Evolutionary conservation across 192 early-diverging fungal genomes (phyloP), one percentile per base, ranked within the genome.

Genomic region (Backusella morwellensis): DNA sequence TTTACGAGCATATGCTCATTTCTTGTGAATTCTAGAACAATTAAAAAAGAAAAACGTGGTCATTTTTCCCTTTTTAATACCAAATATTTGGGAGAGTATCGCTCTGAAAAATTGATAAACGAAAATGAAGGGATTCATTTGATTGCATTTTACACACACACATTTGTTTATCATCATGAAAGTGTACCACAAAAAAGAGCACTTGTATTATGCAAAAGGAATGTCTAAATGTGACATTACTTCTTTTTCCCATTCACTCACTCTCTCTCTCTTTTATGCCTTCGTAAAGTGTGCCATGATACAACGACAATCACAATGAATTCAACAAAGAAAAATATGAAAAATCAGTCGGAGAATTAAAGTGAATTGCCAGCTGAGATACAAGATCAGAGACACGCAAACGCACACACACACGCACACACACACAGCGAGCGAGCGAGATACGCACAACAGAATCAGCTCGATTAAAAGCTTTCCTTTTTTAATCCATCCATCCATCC

Each of bases 401-500:
- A 63, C 21, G 5, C 54, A 56, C 54, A n/a, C 54, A 26, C 52
- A n/a, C 19, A 54, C 50, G 6, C 42, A 44, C 54, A 32, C n/a
- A 56, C 38, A 3, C 38, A 40, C 38, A 12, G 38, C 38, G 38
- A 40, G 38, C 32, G 32, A 32, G 32, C 32, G 32, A 32, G 32
- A 32, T 1, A 63, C 26, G 29, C 12, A 63, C 56, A 23, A 29
- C 19, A 23, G 21, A 9, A 56, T n/a, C 21, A 44, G 15, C 14
- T 15, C 47, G 19, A n/a, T 50, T 50, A 50, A 50, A 44, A 50
- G 47, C 40, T 72, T 72, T 44, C 21, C 70, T 35, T 35, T 70
- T 72, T 72, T 50, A 42, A 42, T 26, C 40, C 42, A 72, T 72
- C 70, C 70, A 72, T 72, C 70, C 26, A 72, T 72, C 70, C 42